phyloP scores from a whole-genome alignment of 139 green algal genomes.

The Micractinium conductrix region DNA sequence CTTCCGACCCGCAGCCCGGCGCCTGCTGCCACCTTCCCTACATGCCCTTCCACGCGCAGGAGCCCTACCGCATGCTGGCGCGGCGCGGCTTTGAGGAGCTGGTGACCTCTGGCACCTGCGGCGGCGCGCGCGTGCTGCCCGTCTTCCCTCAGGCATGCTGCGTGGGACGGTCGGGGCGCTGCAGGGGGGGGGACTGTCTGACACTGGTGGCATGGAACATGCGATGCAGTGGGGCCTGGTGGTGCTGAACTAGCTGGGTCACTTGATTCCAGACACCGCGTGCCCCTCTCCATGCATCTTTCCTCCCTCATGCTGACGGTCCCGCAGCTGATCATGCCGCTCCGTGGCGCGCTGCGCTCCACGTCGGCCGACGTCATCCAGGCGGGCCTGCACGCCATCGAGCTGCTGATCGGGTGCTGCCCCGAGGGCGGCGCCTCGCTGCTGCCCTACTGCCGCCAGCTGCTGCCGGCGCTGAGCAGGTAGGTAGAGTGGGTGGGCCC shows the following conservation, averaged over 20 bases:
- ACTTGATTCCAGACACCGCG: too few relatives aligned
- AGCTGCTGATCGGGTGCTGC: conserved; percentile 51
- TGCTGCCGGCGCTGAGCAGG: conserved; percentile 88
- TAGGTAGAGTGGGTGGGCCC: background rate
- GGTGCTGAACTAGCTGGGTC: too few relatives aligned
- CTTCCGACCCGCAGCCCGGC: too few relatives aligned
- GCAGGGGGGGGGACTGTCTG: too few relatives aligned
- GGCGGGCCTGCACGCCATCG: conserved; percentile 10
- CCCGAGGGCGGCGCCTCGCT: conserved; percentile 67
- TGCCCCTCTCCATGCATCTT: too few relatives aligned
- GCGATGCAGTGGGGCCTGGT: too few relatives aligned
- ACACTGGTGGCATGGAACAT: too few relatives aligned
- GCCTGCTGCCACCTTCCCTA: background rate
- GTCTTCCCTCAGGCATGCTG: conserved; percentile 73
- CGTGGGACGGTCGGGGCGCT: too few relatives aligned
- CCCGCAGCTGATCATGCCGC: conserved; percentile 92
- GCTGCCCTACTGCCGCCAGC: conserved; percentile 89
- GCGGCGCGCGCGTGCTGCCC: conserved; percentile 75
- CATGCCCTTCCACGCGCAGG: conserved; percentile 24
- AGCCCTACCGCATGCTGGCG: conserved; percentile 89
- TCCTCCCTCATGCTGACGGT: too few relatives aligned
- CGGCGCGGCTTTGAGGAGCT: conserved; percentile 69
- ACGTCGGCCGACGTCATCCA: conserved; percentile 50
- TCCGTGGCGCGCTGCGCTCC: conserved; percentile 89
- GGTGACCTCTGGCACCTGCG: conserved; percentile 46